Evolutionary conservation across 1,284 basidiomycete genomes (phyloP), one percentile per base, ranked within the genome.

Genomic region (Takashimella tepidaria): DNA sequence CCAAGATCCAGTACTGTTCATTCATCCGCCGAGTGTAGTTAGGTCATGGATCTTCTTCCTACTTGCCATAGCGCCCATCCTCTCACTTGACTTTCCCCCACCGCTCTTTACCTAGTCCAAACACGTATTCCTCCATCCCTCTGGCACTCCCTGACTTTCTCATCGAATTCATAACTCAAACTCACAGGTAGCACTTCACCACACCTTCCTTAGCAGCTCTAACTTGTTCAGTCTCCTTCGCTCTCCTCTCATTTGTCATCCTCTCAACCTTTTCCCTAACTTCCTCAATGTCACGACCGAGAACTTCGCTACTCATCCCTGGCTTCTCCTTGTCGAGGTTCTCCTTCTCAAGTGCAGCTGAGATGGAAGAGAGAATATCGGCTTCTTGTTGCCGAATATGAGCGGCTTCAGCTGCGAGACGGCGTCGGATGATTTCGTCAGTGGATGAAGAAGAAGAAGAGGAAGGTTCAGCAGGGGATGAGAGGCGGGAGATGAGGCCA

Each of bases 271-370:
- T 77, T 50, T 74, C 73, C 57, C 69, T 61, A 10, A 77, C 68
- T 54, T 75, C 72, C 57, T 76, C 75, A 44, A 77, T 74, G 60
- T 77, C 76, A 58, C 70, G 61, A 1, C 69, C 63, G 27, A 77
- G 59, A 8, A 74, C 64, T 53, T 73, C 70, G 13, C 62, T 64
- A 50, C 59, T 66, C 68, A 74, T 68, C 8, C 74, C 73, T 0
- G 73, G 68, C 58, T 73, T 72, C 50, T 76, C 73, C 57, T 67
- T 69, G 60, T 75, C 70, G 49, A 76, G 55, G 62, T 76, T 76
- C 61, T 76, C 74, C 65, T 76, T 76, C 56, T 76, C 74, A 27
- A 76, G 60, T 25, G 73, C 74, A 0, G 68, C 62, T 1, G 64
- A 67, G 59, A 76, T 76, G 37, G 60, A 61, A 16, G 54, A 48